Evolutionary conservation across 225 moss, liverwort and hornwort species (phyloP).

Genomic region (Pseudisothecium myosuroides): DNA sequence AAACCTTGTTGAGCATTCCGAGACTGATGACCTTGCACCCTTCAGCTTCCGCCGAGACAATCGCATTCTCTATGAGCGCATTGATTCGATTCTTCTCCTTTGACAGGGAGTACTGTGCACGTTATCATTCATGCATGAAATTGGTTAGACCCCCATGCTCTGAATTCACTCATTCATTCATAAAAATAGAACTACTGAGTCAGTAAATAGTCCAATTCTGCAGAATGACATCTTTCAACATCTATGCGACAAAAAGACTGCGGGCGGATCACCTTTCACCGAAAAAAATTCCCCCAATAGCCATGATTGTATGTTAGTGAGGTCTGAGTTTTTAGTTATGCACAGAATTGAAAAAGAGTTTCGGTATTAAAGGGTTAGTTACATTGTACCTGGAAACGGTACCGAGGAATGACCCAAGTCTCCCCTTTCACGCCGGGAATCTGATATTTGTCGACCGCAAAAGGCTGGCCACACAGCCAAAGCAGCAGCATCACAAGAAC

Average conservation of each 20-base stretch:
- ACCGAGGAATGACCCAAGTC: slow-evolving; percentile 76
- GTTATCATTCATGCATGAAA: not conserved
- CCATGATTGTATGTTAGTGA: too few relatives aligned
- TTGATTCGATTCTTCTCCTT: slow-evolving; percentile 56
- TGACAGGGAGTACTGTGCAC: slow-evolving; percentile 39
- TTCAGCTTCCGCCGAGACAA: slow-evolving; percentile 41
- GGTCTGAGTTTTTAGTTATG: not conserved
- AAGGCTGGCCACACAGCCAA: slow-evolving; percentile 55
- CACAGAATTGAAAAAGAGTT: not conserved
- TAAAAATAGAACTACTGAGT: not conserved
- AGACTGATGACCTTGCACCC: slow-evolving; percentile 64
- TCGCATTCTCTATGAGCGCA: slow-evolving; percentile 45
- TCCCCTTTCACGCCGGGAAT: slow-evolving; percentile 32
- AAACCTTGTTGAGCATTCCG: slow-evolving; percentile 73
- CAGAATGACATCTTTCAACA: not conserved
- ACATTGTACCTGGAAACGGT: slow-evolving; percentile 51
- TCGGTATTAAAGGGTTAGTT: not conserved
- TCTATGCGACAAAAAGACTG: not conserved
- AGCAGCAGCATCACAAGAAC: slow-evolving; percentile 35
- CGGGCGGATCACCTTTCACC: too few relatives aligned
- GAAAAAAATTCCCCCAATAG: too few relatives aligned
- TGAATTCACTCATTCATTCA: not conserved
- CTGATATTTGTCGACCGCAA: slow-evolving; percentile 35
- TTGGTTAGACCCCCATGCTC: not conserved
- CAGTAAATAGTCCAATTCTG: not conserved